Evolutionary conservation across 345 rosid genomes (phyloP).

Genomic region (Arabidopsis suecica): DNA sequence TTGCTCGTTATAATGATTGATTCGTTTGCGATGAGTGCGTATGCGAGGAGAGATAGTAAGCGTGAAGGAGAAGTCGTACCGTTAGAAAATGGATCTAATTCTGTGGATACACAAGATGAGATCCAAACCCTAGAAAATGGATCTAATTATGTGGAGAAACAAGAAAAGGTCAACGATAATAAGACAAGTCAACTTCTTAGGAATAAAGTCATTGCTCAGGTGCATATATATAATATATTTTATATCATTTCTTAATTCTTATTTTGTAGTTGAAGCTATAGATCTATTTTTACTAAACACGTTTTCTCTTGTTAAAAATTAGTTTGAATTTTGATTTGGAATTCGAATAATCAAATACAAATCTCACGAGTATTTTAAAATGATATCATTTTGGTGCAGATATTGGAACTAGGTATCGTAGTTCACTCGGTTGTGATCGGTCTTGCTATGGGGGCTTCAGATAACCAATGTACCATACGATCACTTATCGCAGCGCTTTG

Average conservation of each 20-base stretch:
- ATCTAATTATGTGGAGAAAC: slow-evolving; percentile 6
- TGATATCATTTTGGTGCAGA: not conserved
- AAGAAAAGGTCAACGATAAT: slow-evolving; percentile 7
- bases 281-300: not conserved
- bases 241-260: not conserved
- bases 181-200: slow-evolving; percentile 17
- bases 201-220: slow-evolving; percentile 44
- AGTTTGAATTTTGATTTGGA: too few species aligned
- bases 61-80: not conserved
- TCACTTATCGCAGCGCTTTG: slow-evolving; percentile 35
- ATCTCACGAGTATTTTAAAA: not conserved
- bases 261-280: not conserved
- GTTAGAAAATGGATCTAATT: slow-evolving; percentile 22
- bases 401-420: slow-evolving; percentile 36
- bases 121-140: slow-evolving; percentile 28
- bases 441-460: slow-evolving; percentile 35
- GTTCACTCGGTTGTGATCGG: slow-evolving; percentile 41
- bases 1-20: slow-evolving; percentile 45
- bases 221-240: slow-evolving; percentile 11
- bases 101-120: slow-evolving; percentile 1
- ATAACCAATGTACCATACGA: slow-evolving; percentile 21
- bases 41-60: not conserved
- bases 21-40: slow-evolving; percentile 39
- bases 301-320: too few species aligned
- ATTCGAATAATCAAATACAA: too few species aligned